phyloP scores from a whole-genome alignment of 495 filamentous ascomycete genomes.

The Bryoglossum gracile region DNA sequence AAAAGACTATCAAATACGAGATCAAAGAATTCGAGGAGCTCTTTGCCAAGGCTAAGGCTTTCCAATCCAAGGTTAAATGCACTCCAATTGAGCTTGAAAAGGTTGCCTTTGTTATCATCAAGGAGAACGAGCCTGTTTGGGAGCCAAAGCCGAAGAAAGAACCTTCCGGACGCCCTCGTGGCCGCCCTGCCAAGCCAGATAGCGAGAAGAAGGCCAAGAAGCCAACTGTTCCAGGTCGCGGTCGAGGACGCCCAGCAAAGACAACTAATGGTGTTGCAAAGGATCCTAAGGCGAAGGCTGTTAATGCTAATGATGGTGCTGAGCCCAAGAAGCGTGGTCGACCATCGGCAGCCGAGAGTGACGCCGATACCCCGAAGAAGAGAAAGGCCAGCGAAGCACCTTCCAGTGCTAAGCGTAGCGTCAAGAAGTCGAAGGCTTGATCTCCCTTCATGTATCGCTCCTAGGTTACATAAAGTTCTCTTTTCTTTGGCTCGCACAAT shows the following conservation, averaged over 20 bases:
- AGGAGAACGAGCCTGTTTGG: conserved; percentile 24
- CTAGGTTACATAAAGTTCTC: too few relatives aligned
- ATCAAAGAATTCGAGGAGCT: conserved; percentile 54
- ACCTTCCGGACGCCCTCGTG: conserved; percentile 17
- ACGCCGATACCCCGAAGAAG: conserved; percentile 7
- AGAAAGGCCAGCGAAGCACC: conserved; percentile 1
- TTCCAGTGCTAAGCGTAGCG: conserved; percentile 3
- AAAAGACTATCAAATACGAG: conserved; percentile 48
- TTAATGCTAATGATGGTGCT: neutral
- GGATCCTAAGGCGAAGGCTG: neutral
- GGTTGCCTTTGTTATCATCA: conserved; percentile 57
- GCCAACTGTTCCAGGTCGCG: conserved; percentile 17
- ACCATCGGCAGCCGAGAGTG: conserved; percentile 2
- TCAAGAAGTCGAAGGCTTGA: conserved; percentile 8
- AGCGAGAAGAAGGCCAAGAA: conserved; percentile 20
- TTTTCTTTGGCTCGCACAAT: neutral
- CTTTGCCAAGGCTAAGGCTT: conserved; percentile 33
- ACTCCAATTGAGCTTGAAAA: conserved; percentile 56
- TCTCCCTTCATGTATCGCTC: too few relatives aligned
- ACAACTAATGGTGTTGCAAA: conserved; percentile 2
- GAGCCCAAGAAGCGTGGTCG: conserved; percentile 11
- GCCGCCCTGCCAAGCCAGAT: conserved; percentile 17
- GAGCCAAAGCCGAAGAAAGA: conserved; percentile 13
- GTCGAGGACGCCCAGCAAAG: conserved; percentile 6
- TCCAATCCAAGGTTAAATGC: conserved; percentile 45